Base-by-base conservation (phyloP, 345 rosid species). In the Camelina sativa region DNA sequence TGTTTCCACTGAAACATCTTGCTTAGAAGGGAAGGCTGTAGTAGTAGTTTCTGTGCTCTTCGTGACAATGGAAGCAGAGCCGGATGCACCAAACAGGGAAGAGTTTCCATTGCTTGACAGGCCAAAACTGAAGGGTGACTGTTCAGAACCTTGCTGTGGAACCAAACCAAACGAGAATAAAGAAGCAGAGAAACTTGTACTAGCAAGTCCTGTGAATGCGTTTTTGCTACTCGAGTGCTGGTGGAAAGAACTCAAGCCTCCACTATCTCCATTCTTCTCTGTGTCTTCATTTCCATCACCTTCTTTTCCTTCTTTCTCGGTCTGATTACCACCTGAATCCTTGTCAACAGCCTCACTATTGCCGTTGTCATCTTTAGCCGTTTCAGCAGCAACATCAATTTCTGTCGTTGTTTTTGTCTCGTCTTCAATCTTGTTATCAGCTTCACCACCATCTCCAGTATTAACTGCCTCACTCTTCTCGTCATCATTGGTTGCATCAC, bases 221-320 rank as follows among this genome's bases (percentile, higher is more conserved):
- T 92, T 95, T 85, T 85, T 88, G 74, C 79, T 90, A 72, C 96
- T 95, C 44, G 97, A 95, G 80, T 91, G 97, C 83, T 92, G 96
- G 50, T 84, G 92, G 79, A 95, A 95, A 53, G 99, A 90, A 79
- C 84, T 92, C 80, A 95, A 61, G 4, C 81, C 80, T 6, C 84
- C 62, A 72, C 81, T 82, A 53, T 86, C 92, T 43, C 87, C 80
- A 67, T 71, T 78, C 44, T 84, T 75, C 73, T 82, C 86, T 1
- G 58, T 62, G 60, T 65, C 80, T 82, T 81, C 83, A 32, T 23
- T 57, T 52, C 76, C 80, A 28, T 63, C 72, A 41, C 75, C 82
- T 71, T 85, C 81, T 63, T 79, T 76, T 11, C 56, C 85, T 65
- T 79, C 78, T 47, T 43, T 73, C 55, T 76, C 80, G 43, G 76